Evolutionary conservation across 305 asterid genomes (phyloP).

Genomic region (Solanum hybrid): DNA sequence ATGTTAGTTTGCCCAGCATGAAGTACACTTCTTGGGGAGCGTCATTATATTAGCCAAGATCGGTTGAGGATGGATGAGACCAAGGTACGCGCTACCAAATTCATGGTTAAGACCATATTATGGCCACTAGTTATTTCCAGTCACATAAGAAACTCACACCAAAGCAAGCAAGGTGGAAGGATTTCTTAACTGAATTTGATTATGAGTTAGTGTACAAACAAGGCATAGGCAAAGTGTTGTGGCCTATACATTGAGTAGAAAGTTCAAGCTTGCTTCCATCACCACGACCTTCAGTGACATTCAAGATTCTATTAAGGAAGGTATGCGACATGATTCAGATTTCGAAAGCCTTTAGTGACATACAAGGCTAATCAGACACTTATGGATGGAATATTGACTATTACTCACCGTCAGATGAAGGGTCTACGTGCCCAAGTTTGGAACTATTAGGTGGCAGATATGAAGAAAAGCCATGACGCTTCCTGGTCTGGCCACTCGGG

Average conservation of each 20-base stretch:
- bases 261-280: neutral
- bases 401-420: neutral
- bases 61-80: neutral
- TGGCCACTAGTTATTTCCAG: neutral
- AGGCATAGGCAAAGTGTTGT: neutral
- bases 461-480: neutral
- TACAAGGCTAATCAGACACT: neutral
- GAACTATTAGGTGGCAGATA: neutral
- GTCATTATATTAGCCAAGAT: neutral
- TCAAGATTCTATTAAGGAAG: neutral
- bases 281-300: too few relatives aligned
- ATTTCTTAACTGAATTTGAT: neutral
- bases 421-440: neutral
- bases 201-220: neutral
- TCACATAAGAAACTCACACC: neutral
- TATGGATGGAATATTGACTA: neutral
- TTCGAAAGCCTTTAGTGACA: too few relatives aligned
- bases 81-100: neutral
- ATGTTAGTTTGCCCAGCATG: neutral
- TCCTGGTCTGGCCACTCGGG: rapidly evolving
- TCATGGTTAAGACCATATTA: too few relatives aligned
- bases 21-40: neutral
- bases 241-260: neutral
- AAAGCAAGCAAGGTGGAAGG: neutral
- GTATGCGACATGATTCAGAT: neutral